Base-by-base conservation (phyloP, 768 basidiomycete species). In the Rhizopogon salebrosus region DNA sequence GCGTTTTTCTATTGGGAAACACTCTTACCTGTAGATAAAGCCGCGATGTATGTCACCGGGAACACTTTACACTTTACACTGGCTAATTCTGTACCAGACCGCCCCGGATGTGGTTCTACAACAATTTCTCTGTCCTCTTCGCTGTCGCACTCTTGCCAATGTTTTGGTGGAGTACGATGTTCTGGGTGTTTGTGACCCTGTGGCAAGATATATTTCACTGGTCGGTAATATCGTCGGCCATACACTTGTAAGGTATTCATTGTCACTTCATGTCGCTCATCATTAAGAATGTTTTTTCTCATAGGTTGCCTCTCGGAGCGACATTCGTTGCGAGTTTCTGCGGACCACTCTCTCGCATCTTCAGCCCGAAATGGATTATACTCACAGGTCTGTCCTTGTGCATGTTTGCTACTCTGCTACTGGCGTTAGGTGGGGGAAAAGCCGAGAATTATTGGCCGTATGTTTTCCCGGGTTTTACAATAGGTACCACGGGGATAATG, bases 1-100 rank as follows among this genome's bases (percentile, higher is more conserved):
- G 63, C 49, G 1, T 84, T 84, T 68, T 77, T 84, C 64, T 64
- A 72, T 45, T 82, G 75, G 73, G 80, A 83, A 57, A 62, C 71
- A 8, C 41, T 57, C 0, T 61, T 79, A 14, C 75, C 73, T 3
- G 57, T 59, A 14, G 64, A 75, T 11, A 61, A 59, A 4, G 79
- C 82, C 11, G 72, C 74, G 3, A 60, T 78, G 75, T 76, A 57
- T 38, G 73, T 59, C 13, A 18, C n/a, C 48, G 41, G 48, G 9
- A 18, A 35, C 51, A 27, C 31, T 52, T 40, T 6, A 27, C 31
- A 22, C 13, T 14, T 31, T 6, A 29, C 56, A 31, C 56, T 37
- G 23, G 11, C 39, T 53, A 6, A 20, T 7, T 3, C 26, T 10
- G 31, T 2, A 2, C 7, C 49, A 73, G 75, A 51, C 75, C 77